A percentile compares a stretch with the other conserved stretches of the same genome.
phyloP scores from a whole-genome alignment of 768 basidiomycete species.

The Serpula lacrymans region DNA sequence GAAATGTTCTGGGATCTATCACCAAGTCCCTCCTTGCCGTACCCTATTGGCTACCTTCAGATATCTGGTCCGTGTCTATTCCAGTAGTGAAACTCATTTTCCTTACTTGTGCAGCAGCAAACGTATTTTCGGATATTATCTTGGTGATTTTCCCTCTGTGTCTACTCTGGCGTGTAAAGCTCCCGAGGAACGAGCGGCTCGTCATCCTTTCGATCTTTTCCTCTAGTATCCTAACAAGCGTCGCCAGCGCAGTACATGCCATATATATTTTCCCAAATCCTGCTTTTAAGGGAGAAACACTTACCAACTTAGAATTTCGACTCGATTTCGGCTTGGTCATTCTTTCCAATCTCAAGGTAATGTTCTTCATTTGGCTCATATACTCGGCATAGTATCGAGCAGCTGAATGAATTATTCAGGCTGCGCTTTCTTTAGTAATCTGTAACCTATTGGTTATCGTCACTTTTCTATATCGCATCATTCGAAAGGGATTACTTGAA shows the following conservation, averaged over 20 bases:
- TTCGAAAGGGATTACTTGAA: no score
- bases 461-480: conserved; percentile 16
- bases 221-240: conserved; percentile 15
- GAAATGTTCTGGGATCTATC: conserved; percentile 1
- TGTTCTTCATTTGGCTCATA: conserved; percentile 1
- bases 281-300: conserved; percentile 1
- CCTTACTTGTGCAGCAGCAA: conserved; percentile 13
- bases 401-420: conserved; percentile 3
- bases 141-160: conserved; percentile 18
- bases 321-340: no score
- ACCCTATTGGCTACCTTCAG: no score
- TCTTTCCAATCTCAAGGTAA: conserved; percentile 20
- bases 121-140: conserved; percentile 13
- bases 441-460: conserved; percentile 26
- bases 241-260: conserved; percentile 16
- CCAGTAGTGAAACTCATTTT: neutral
- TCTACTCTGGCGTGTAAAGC: conserved; percentile 5
- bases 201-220: conserved; percentile 17
- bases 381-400: neutral
- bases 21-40: conserved; percentile 9
- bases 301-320: no score
- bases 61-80: conserved; percentile 17
- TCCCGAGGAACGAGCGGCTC: conserved; percentile 11
- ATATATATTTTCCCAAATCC: conserved; percentile 1
- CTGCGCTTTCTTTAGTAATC: conserved; percentile 19